Conservation (phyloP, 768 basidiomycete species). For the Trametes meyenii region DNA sequence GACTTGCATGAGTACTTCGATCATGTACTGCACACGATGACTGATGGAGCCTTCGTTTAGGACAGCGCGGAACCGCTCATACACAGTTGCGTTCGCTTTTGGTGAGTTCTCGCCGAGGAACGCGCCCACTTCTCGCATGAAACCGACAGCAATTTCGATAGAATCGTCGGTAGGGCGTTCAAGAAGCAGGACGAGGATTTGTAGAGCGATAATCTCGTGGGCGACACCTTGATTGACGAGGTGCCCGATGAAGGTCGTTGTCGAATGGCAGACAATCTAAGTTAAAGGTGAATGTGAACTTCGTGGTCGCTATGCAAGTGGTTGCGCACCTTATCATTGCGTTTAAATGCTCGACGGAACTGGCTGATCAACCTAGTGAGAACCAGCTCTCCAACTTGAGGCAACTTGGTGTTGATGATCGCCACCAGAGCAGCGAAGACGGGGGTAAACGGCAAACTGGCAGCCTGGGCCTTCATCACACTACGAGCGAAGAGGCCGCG, state of each 20-base stretch:
- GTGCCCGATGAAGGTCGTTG: slow-evolving; percentile 60
- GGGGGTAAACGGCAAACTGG: slow-evolving; percentile 97
- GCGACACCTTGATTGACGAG: slow-evolving; percentile 93
- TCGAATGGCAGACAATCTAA: slow-evolving; percentile 91
- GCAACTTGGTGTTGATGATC: slow-evolving; percentile 96
- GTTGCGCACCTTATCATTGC: slow-evolving; percentile 89
- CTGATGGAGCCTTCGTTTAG: slow-evolving; percentile 94
- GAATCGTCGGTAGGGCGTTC: slow-evolving; percentile 97
- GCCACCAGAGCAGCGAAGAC: slow-evolving; percentile 94
- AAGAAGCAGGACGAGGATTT: slow-evolving; percentile 93
- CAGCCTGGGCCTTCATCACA: slow-evolving; percentile 96
- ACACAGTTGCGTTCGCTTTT: slow-evolving; percentile 92
- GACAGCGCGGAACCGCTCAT: slow-evolving; percentile 95
- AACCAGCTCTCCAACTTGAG: slow-evolving; percentile 92
- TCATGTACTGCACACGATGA: slow-evolving; percentile 98
- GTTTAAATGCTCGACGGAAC: slow-evolving; percentile 91
- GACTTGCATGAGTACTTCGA: slow-evolving; percentile 98
- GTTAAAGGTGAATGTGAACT: slow-evolving; percentile 7
- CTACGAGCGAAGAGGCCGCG: slow-evolving; percentile 91
- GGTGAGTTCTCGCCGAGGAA: slow-evolving; percentile 93
- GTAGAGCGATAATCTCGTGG: slow-evolving; percentile 90
- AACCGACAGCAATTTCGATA: slow-evolving; percentile 97
- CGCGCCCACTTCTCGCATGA: slow-evolving; percentile 96
- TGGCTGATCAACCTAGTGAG: slow-evolving; percentile 90
- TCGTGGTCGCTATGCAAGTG: not conserved